A percentile compares a stretch with the other conserved stretches of the same genome.
phyloP scores from a whole-genome alignment of 1,139 yeast species.

The Scheffersomyces insectosa region DNA sequence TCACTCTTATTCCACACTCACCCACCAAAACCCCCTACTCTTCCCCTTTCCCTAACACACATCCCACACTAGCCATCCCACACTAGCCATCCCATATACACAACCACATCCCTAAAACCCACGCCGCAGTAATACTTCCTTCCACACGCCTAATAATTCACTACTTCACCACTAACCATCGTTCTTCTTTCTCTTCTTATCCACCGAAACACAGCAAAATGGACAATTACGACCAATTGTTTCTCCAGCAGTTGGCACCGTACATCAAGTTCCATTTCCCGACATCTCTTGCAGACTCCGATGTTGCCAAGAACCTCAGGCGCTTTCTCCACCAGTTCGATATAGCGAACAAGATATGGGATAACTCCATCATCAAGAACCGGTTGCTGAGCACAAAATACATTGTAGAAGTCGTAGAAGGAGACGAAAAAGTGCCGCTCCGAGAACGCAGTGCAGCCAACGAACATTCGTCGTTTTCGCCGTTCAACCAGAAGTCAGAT shows the following conservation, averaged over 20 bases:
- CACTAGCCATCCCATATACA: too few relatives aligned
- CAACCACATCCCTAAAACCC: too few relatives aligned
- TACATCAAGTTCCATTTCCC: slow-evolving; percentile 22
- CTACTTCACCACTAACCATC: too few relatives aligned
- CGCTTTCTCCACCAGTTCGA: slow-evolving; percentile 12
- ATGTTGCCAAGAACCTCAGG: slow-evolving; percentile 4
- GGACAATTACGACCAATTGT: slow-evolving; percentile 32
- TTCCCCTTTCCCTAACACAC: too few relatives aligned
- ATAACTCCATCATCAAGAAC: slow-evolving; percentile 39
- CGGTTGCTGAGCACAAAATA: slow-evolving; percentile 38
- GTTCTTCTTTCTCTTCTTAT: too few relatives aligned
- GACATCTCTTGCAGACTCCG: slow-evolving; percentile 5
- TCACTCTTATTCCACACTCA: too few relatives aligned
- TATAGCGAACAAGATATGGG: slow-evolving; percentile 34
- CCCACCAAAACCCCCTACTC: too few relatives aligned
- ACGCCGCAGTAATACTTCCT: too few relatives aligned
- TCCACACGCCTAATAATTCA: too few relatives aligned
- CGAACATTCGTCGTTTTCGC: slow-evolving; percentile 35
- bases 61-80: too few relatives aligned
- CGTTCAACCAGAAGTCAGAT: slow-evolving; percentile 37
- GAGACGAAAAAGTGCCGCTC: slow-evolving; percentile 2
- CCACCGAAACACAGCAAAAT: slow-evolving; percentile 13
- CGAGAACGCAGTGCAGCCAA: slow-evolving; percentile 4
- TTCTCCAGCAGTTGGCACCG: slow-evolving; percentile 38
- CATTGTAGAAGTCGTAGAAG: slow-evolving; percentile 20